Evolutionary conservation across 2,329 filamentous ascomycete genomes (phyloP).

Genomic region (Aspergillus tamarii): DNA sequence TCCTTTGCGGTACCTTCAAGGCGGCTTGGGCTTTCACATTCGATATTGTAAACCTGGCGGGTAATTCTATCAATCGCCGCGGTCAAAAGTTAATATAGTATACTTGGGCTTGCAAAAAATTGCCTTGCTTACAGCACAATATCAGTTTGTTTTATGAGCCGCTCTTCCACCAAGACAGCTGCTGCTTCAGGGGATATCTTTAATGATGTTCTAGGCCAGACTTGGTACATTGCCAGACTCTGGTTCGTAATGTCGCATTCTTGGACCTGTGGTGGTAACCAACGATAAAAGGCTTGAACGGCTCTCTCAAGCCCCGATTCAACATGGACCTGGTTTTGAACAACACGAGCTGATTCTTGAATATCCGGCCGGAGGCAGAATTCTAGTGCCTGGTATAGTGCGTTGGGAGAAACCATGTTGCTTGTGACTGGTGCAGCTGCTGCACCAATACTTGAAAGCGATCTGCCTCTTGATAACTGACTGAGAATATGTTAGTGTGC

Average conservation of each 20-base stretch:
- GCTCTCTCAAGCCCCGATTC: background rate
- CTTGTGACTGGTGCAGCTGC: background rate
- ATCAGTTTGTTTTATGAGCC: background rate
- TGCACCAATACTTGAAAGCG: background rate
- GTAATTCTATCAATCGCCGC: background rate
- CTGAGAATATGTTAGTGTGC: background rate
- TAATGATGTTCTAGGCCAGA: background rate
- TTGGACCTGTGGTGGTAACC: background rate
- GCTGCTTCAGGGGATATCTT: background rate
- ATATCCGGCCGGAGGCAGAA: background rate
- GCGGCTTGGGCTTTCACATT: background rate
- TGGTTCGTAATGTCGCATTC: background rate
- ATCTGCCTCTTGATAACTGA: background rate
- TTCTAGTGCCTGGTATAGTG: background rate
- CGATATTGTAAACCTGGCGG: background rate
- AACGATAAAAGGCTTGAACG: background rate
- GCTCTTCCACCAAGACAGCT: background rate
- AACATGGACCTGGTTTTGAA: background rate
- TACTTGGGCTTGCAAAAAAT: background rate
- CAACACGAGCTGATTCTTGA: background rate
- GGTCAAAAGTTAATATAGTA: background rate
- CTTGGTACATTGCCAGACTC: background rate
- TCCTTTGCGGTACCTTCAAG: background rate
- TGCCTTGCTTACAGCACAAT: background rate
- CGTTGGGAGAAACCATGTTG: background rate